Base-by-base conservation (phyloP, 805 yeast species). In the Hanseniaspora pseudoguilliermondii region DNA sequence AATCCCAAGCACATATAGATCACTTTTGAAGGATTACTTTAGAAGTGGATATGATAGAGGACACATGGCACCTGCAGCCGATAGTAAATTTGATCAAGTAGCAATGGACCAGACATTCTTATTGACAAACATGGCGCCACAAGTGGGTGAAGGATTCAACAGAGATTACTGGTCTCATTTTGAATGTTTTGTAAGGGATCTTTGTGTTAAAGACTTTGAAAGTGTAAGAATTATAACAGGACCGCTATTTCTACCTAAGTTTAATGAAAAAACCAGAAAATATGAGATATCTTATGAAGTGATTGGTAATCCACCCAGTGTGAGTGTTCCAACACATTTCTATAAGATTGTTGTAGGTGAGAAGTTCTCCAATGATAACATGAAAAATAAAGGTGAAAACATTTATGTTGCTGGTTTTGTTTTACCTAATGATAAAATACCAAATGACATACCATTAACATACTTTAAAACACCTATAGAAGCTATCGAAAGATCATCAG, bases 151-250 rank as follows among this genome's bases (percentile, higher is more conserved):
- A 5, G 98, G 98, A 0, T 93, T 93, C 73, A 93, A 93, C 71
- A 77, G 98, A 63, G 97, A 93, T 67, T 85, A 93, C 67, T 93
- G 98, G 98, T 95, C 97, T 0, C 96, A 89, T 67, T 80, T 93
- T 58, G 98, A 93, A 69, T 85, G 86, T 64, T 93, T 93, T 66
- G 80, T 83, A 47, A 76, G 98, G 59, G 75, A 86, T 55, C 75
- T 91, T 59, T 85, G 95, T 5, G 39, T 44, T 1, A 63, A 71
- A n/a, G 73, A 74, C 53, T 93, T 86, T 68, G 78, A 77, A 49
- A 76, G 81, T 49, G 96, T 93, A 13, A 75, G 97, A 60, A 76
- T 93, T 39, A 83, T 93, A 65, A 93, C 97, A 0, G 98, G 98
- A 1, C 97, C 98, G 1, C 72, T 93, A 54, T 93, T 83, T 66